phyloP scores from a whole-genome alignment of 257 asterid species.

The Lycium barbarum region DNA sequence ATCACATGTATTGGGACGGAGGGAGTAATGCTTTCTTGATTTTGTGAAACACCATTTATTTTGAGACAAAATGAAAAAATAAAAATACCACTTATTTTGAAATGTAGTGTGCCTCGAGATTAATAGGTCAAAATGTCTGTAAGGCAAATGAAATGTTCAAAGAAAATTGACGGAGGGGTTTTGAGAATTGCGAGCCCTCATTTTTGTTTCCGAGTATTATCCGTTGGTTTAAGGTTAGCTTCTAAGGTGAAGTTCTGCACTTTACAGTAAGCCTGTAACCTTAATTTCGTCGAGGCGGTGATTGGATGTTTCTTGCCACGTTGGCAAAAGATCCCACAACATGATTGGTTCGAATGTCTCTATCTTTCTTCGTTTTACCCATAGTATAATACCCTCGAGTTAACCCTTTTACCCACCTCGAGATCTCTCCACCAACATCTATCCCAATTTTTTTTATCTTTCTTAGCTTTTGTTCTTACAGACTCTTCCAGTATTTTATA shows the following conservation, averaged over 20 bases:
- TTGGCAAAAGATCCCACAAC: slow-evolving; percentile 70
- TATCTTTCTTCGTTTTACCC: slow-evolving; percentile 38
- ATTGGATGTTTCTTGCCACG: slow-evolving; percentile 79
- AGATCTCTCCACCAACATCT: not conserved
- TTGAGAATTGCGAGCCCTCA: not conserved
- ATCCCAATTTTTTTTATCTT: slow-evolving; percentile 12
- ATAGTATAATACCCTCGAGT: slow-evolving; percentile 47
- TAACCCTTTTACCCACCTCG: slow-evolving; percentile 65
- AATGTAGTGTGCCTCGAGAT: not conserved
- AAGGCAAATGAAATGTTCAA: not conserved
- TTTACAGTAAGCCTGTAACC: slow-evolving; percentile 59
- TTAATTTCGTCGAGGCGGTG: slow-evolving; percentile 82
- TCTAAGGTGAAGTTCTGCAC: slow-evolving; percentile 15
- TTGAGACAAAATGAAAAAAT: too few relatives aligned
- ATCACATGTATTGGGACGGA: not conserved
- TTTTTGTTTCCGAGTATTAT: not conserved
- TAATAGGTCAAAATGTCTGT: not conserved
- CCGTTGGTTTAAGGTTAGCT: not conserved
- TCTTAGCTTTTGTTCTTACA: slow-evolving; percentile 34
- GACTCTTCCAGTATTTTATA: not conserved
- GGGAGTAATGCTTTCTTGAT: not conserved
- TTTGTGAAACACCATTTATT: too few relatives aligned
- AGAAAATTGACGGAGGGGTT: not conserved
- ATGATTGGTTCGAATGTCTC: slow-evolving; percentile 64
- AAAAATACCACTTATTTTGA: too few relatives aligned